Conservation (phyloP, 805 yeast genomes). For the Lipomyces starkeyi region DNA sequence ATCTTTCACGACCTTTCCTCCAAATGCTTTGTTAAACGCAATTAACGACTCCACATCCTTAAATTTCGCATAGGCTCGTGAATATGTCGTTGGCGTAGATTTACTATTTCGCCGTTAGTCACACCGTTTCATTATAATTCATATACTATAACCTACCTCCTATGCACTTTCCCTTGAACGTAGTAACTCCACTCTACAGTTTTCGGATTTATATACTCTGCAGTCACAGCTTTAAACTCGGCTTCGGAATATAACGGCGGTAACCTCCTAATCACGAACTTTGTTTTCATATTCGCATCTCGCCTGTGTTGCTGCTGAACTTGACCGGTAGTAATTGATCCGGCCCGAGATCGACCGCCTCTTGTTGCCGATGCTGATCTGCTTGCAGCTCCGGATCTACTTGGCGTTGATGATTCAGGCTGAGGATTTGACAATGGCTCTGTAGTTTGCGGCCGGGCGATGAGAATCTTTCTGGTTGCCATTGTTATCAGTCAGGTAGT, state of each 20-base stretch:
- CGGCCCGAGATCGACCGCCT: background rate
- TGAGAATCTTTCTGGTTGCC: slow-evolving; percentile 6
- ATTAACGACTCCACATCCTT: slow-evolving; percentile 44
- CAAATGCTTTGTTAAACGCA: slow-evolving; percentile 45
- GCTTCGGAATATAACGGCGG: slow-evolving; percentile 52
- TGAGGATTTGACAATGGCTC: background rate
- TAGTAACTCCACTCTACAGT: slow-evolving; percentile 38
- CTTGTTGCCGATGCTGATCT: slow-evolving; percentile 3
- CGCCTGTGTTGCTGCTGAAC: slow-evolving; percentile 24
- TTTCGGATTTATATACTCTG: slow-evolving; percentile 38
- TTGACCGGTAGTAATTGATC: background rate
- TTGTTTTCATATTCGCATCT: slow-evolving; percentile 27
- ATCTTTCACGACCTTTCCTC: slow-evolving; percentile 44
- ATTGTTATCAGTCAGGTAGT: background rate
- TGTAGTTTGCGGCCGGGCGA: background rate
- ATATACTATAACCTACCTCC: slow-evolving; percentile 40
- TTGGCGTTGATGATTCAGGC: slow-evolving; percentile 1
- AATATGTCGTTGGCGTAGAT: slow-evolving; percentile 50
- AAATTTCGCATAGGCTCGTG: slow-evolving; percentile 54
- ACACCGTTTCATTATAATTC: slow-evolving; percentile 29
- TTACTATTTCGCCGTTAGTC: slow-evolving; percentile 43
- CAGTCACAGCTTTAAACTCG: slow-evolving; percentile 46
- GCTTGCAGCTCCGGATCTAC: background rate
- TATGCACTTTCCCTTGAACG: slow-evolving; percentile 40
- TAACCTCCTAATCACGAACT: slow-evolving; percentile 51